Percentiles rank a stretch among this genome's conserved stretches.
phyloP scores from a whole-genome alignment of 2,329 filamentous ascomycete genomes.

The Boeremia lycopersici region DNA sequence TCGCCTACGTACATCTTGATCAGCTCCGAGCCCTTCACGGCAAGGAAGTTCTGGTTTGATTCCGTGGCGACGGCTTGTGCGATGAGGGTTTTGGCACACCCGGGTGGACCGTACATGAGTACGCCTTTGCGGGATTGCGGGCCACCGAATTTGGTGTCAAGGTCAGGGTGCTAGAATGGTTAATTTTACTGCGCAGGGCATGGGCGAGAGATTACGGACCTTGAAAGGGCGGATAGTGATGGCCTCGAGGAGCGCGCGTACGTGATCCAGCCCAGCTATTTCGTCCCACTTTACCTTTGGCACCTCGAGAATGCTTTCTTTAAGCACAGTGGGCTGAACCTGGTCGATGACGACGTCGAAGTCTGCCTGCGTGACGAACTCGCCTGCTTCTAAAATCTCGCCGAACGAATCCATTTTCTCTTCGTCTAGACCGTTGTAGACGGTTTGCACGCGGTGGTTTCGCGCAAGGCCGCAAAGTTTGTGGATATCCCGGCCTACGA shows the following conservation, averaged over 20 bases:
- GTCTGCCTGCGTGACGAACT: conserved; percentile 54
- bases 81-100: conserved; percentile 91
- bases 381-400: conserved; percentile 22
- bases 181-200: neutral
- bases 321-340: conserved; percentile 83
- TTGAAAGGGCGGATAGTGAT: conserved; percentile 65
- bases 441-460: conserved; percentile 39
- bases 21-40: conserved; percentile 90
- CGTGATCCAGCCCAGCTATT: conserved; percentile 80
- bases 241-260: conserved; percentile 67
- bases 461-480: conserved; percentile 65
- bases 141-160: conserved; percentile 43
- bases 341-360: conserved; percentile 69
- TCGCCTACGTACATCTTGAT: conserved; percentile 98
- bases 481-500: conserved; percentile 78
- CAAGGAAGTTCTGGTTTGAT: conserved; percentile 89
- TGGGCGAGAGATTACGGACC: conserved; percentile 43
- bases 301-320: conserved; percentile 86
- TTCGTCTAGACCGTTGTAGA: conserved; percentile 24
- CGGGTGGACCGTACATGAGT: conserved; percentile 88
- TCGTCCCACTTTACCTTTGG: conserved; percentile 86
- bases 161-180: conserved; percentile 40
- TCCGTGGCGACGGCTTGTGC: conserved; percentile 92
- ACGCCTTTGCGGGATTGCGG: conserved; percentile 72
- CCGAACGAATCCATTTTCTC: conserved; percentile 31